Evolutionary conservation across 169 alveolate genomes (phyloP).

Genomic region (Cyclospora cayetanensis): DNA sequence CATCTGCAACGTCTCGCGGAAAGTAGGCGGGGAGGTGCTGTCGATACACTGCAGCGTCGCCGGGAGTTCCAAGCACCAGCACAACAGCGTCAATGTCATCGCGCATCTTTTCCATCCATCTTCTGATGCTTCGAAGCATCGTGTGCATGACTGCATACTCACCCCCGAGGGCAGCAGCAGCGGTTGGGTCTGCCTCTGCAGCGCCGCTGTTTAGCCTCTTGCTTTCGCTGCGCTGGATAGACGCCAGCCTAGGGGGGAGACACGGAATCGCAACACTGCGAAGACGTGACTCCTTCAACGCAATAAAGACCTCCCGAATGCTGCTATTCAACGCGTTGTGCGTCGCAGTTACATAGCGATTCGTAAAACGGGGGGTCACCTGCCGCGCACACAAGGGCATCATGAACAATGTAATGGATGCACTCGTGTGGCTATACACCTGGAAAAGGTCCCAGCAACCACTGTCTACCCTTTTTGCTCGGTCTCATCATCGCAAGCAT

Average conservation of each 20-base stretch:
- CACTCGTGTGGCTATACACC: too few relatives aligned
- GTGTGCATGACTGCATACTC: constrained; percentile 45
- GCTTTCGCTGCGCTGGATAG: neutral
- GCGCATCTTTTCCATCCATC: constrained; percentile 54
- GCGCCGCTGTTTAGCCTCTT: neutral
- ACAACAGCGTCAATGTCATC: constrained; percentile 44
- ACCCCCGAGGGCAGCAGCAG: constrained; percentile 30
- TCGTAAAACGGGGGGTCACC: constrained; percentile 62
- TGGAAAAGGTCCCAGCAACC: too few relatives aligned
- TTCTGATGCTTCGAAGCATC: constrained; percentile 26
- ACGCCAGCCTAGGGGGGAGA: neutral
- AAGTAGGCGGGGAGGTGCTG: constrained; percentile 25
- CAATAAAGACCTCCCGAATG: constrained; percentile 7
- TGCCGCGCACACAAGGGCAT: neutral
- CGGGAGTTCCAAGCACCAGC: neutral
- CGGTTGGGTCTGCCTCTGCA: constrained; percentile 14
- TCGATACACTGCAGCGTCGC: constrained; percentile 1
- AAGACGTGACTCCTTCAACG: constrained; percentile 4
- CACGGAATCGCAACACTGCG: neutral
- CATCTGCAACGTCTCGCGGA: constrained; percentile 51
- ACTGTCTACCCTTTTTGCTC: too few relatives aligned
- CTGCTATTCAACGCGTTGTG: constrained; percentile 59
- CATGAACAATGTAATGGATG: too few relatives aligned
- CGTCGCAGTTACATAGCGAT: constrained; percentile 53
- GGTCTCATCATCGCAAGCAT: too few relatives aligned